Percentiles rank a stretch among this genome's conserved stretches.
phyloP scores from a whole-genome alignment of 768 basidiomycete genomes.

The Suillus occidentalis region DNA sequence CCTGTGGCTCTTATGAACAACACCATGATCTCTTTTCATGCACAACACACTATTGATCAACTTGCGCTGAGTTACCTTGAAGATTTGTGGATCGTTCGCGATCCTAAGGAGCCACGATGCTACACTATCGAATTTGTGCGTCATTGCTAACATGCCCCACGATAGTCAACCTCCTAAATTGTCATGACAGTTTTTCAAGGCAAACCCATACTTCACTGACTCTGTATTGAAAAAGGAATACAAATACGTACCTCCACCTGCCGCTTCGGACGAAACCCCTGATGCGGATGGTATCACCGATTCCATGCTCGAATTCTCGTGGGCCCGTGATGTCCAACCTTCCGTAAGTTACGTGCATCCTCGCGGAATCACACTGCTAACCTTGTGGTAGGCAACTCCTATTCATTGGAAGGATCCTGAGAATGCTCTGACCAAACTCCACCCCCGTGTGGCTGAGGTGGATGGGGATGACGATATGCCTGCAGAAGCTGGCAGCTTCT shows the following conservation, averaged over 20 bases:
- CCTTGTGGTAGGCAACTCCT: conserved; percentile 49
- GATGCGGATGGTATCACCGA: conserved; percentile 76
- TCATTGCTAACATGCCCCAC: conserved; percentile 21
- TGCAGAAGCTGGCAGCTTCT: conserved; percentile 78
- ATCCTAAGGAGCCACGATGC: conserved; percentile 71
- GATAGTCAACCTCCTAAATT: conserved; percentile 8
- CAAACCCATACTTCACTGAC: conserved; percentile 83
- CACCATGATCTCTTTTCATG: conserved; percentile 57
- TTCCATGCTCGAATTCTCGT: conserved; percentile 78
- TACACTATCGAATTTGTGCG: conserved; percentile 89
- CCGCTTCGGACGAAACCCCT: conserved; percentile 53
- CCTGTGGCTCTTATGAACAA: conserved; percentile 82
- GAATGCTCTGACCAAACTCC: conserved; percentile 75
- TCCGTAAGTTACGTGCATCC: conserved; percentile 47
- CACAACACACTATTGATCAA: conserved; percentile 74
- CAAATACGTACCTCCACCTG: conserved; percentile 61
- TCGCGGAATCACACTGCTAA: neutral
- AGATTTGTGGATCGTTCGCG: conserved; percentile 81
- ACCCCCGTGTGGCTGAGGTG: conserved; percentile 64
- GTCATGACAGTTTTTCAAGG: conserved; percentile 67
- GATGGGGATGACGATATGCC: conserved; percentile 58
- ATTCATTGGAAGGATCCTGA: conserved; percentile 82
- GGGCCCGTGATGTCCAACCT: conserved; percentile 70
- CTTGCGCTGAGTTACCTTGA: conserved; percentile 81
- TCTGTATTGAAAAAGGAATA: conserved; percentile 79